Evolutionary conservation across 2,329 filamentous ascomycete genomes (phyloP).

Genomic region (Myriosclerotinia curreyana): DNA sequence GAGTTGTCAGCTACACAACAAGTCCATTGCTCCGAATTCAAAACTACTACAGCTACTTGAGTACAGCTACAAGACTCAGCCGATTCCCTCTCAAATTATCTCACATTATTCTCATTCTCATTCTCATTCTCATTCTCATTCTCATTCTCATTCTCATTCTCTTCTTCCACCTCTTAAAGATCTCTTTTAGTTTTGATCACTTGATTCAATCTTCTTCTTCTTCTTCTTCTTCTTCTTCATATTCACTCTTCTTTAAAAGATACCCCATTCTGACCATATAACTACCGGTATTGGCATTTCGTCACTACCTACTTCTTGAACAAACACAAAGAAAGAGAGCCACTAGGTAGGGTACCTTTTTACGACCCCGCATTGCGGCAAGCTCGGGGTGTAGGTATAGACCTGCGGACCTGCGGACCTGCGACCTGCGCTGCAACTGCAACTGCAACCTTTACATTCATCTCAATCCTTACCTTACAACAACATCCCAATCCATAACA

Average conservation of each 20-base stretch:
- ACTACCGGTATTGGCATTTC: neutral
- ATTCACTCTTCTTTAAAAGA: neutral
- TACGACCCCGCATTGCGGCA: constrained; percentile 6
- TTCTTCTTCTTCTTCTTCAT: too few relatives aligned
- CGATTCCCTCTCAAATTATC: constrained; percentile 2
- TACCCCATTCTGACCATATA: neutral
- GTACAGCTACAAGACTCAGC: constrained; percentile 14
- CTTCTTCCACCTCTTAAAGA: neutral
- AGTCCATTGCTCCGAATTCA: constrained; percentile 9
- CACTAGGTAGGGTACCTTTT: neutral
- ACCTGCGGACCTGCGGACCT: too few relatives aligned
- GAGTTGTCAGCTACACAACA: constrained; percentile 10
- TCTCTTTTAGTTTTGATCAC: neutral
- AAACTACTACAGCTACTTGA: too few relatives aligned
- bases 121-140: neutral
- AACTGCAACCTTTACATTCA: neutral
- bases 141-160: neutral
- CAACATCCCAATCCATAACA: neutral
- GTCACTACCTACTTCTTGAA: neutral
- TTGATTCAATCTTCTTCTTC: neutral
- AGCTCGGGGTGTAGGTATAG: neutral
- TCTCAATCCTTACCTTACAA: neutral
- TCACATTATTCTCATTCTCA: too few relatives aligned
- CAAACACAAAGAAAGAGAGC: constrained; percentile 5
- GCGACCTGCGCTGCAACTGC: too few relatives aligned